Percentiles rank a stretch among this genome's conserved stretches.
Conservation (phyloP, 2,329 filamentous ascomycete species). For the Fusarium sublunatum region DNA sequence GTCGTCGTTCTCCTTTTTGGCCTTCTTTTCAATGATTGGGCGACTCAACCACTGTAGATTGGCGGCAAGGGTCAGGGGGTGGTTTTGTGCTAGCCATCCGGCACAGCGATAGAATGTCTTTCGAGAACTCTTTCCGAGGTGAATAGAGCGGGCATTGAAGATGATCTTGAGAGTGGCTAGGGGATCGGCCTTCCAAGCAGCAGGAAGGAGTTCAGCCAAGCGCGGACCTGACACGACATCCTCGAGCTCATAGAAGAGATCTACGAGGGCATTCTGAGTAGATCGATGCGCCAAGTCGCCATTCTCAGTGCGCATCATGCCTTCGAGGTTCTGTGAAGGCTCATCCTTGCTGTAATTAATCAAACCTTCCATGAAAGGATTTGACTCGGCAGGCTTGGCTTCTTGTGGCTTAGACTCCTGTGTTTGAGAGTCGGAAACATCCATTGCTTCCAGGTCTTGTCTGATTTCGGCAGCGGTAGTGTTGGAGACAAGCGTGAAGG, state of each 20-base stretch:
- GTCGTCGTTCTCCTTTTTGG: constrained; percentile 52
- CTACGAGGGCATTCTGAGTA: constrained; percentile 59
- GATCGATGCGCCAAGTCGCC: constrained; percentile 60
- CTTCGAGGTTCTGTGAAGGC: constrained; percentile 45
- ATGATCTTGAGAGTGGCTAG: constrained; percentile 67
- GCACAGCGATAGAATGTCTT: constrained; percentile 62
- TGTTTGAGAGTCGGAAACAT: constrained; percentile 17
- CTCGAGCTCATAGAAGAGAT: constrained; percentile 66
- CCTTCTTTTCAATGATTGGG: constrained; percentile 67
- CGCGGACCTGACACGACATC: constrained; percentile 52
- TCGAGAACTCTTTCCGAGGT: constrained; percentile 65
- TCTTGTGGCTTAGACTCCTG: constrained; percentile 5
- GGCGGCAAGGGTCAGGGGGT: constrained; percentile 64
- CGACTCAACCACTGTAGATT: constrained; percentile 68
- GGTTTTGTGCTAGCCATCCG: constrained; percentile 66
- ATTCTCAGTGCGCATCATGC: constrained; percentile 66
- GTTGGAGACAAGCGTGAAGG: constrained; percentile 45
- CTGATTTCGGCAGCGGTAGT: constrained; percentile 43
- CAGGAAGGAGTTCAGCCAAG: constrained; percentile 56
- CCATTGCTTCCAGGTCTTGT: constrained; percentile 24
- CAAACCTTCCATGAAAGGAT: constrained; percentile 53
- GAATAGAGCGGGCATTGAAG: constrained; percentile 70
- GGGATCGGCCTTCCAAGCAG: constrained; percentile 62
- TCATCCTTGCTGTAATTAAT: constrained; percentile 33
- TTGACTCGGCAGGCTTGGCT: background rate